phyloP scores from a whole-genome alignment of 2,329 filamentous ascomycete species.

The Periconia sp. region DNA sequence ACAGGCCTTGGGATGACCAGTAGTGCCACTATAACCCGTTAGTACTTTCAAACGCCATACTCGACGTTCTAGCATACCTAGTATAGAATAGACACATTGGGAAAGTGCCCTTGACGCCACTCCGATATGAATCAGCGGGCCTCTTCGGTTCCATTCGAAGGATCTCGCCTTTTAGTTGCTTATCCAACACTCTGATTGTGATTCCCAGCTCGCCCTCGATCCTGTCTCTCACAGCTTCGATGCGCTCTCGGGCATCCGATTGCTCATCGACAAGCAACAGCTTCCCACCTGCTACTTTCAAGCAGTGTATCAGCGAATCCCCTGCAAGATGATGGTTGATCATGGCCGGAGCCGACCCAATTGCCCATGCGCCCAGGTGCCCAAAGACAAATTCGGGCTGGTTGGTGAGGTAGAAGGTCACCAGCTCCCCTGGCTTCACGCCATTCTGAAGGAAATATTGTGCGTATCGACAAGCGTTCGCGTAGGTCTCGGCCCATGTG shows the following conservation, averaged over 20 bases:
- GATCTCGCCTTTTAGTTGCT: slow-evolving; percentile 55
- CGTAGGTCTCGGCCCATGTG: slow-evolving; percentile 46
- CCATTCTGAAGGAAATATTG: slow-evolving; percentile 52
- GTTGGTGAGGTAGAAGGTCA: slow-evolving; percentile 72
- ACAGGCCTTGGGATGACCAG: slow-evolving; percentile 76
- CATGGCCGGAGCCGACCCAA: slow-evolving; percentile 72
- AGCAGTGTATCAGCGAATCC: slow-evolving; percentile 69
- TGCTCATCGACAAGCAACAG: slow-evolving; percentile 55
- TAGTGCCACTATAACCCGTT: slow-evolving; percentile 66
- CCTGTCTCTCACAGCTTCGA: slow-evolving; percentile 58
- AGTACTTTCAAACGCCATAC: slow-evolving; percentile 3
- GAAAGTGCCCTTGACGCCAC: slow-evolving; percentile 57
- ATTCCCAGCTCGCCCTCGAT: slow-evolving; percentile 65
- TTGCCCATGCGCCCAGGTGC: slow-evolving; percentile 68
- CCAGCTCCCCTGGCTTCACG: slow-evolving; percentile 65
- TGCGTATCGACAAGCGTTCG: slow-evolving; percentile 48
- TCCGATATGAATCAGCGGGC: slow-evolving; percentile 63
- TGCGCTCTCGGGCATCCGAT: slow-evolving; percentile 58
- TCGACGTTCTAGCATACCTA: slow-evolving; percentile 46
- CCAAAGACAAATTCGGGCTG: slow-evolving; percentile 70
- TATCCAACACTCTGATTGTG: slow-evolving; percentile 61
- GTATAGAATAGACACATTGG: slow-evolving; percentile 75
- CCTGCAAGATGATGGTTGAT: slow-evolving; percentile 74
- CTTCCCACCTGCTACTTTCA: slow-evolving; percentile 62
- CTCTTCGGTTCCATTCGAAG: slow-evolving; percentile 55